Conservation (phyloP, 2,329 filamentous ascomycete genomes). For the Pseudocercospora fuligena region DNA sequence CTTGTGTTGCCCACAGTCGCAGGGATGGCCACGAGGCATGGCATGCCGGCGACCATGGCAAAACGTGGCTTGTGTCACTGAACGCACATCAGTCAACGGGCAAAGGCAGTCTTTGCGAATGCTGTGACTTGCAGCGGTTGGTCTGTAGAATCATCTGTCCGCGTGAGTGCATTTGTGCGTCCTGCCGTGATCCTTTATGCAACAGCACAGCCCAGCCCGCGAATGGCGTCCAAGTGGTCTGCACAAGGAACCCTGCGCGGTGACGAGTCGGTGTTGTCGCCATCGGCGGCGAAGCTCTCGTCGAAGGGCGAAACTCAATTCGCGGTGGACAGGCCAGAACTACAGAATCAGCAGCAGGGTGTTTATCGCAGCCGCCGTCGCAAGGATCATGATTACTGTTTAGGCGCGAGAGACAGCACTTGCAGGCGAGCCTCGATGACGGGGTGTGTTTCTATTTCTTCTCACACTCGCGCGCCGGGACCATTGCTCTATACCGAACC, state of each 20-base stretch:
- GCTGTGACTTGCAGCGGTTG: constrained; percentile 15
- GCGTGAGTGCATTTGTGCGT: constrained; percentile 21
- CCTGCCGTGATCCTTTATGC: constrained; percentile 13
- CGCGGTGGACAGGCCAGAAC: not conserved
- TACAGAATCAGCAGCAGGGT: not conserved
- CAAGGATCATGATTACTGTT: not conserved
- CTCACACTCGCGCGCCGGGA: not conserved
- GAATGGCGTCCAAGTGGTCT: constrained; percentile 7
- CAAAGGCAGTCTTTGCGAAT: constrained; percentile 12
- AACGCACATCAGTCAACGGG: constrained; percentile 17
- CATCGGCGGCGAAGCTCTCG: constrained; percentile 3
- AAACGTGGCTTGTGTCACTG: constrained; percentile 28
- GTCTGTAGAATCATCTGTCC: constrained; percentile 9
- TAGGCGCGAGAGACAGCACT: not conserved
- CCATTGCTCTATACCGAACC: constrained; percentile 5
- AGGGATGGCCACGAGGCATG: constrained; percentile 24
- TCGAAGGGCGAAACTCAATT: constrained; percentile 1
- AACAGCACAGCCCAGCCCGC: constrained; percentile 4
- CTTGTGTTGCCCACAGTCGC: constrained; percentile 12
- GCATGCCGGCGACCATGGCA: constrained; percentile 9
- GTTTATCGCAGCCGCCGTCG: not conserved
- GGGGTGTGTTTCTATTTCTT: not conserved
- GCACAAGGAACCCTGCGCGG: constrained; percentile 12
- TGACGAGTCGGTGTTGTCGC: constrained; percentile 12
- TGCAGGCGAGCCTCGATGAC: not conserved